Evolutionary conservation across 228 moss, liverwort and hornwort genomes (phyloP).

Genomic region (Sphagnum magellanicum): DNA sequence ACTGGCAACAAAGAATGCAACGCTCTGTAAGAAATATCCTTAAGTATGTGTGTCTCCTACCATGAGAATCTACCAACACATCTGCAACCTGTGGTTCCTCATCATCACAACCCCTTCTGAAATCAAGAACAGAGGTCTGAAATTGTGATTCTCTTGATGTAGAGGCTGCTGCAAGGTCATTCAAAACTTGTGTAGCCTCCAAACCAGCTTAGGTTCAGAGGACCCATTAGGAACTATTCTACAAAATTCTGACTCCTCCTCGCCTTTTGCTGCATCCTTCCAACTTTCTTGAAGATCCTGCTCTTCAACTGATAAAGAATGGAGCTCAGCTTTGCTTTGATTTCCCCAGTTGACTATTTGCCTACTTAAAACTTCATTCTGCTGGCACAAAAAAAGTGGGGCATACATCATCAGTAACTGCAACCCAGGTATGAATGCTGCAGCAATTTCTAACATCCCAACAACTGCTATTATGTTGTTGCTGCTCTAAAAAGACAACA

Average conservation of each 20-base stretch:
- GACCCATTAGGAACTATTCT: background rate
- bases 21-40: constrained; percentile 95
- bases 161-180: constrained; percentile 6
- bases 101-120: constrained; percentile 4
- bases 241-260: background rate
- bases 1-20: constrained; percentile 88
- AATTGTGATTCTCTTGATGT: constrained; percentile 6
- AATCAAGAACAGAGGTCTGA: constrained; percentile 6
- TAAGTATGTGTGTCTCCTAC: constrained; percentile 81
- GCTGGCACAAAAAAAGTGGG: background rate
- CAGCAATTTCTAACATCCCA: too few relatives aligned
- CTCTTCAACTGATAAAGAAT: constrained; percentile 37
- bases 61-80: constrained; percentile 85
- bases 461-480: too few relatives aligned
- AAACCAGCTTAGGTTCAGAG: background rate
- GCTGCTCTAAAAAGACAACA: too few relatives aligned
- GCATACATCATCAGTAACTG: too few relatives aligned
- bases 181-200: constrained; percentile 6
- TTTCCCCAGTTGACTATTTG: background rate
- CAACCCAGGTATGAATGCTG: too few relatives aligned
- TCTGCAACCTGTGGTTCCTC: constrained; percentile 40
- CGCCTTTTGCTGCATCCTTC: constrained; percentile 20
- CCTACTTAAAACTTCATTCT: constrained; percentile 2
- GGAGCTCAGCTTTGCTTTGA: constrained; percentile 16
- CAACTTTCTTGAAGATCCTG: constrained; percentile 10